These are phyloP conservation scores for Colletotrichum filicis DNA, from an alignment of 2,329 filamentous ascomycete species.

Conservation along the genomic window DNA sequence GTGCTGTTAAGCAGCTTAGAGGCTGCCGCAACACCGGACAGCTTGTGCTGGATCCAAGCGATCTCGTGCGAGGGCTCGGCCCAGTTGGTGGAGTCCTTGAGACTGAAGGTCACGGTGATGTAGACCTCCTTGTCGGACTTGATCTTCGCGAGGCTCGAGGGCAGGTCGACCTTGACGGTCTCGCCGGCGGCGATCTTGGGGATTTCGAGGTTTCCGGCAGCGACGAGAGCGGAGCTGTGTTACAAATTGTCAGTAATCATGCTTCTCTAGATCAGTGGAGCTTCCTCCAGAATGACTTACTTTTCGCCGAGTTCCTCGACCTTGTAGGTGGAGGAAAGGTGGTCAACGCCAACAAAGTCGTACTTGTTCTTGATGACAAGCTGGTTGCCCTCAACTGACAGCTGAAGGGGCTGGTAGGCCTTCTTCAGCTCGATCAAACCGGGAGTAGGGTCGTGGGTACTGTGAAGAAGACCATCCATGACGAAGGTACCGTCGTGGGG, in stretches of 20 bases:
- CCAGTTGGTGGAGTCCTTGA: slow-evolving; percentile 59
- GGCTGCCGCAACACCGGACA: slow-evolving; percentile 42
- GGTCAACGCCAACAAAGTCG: slow-evolving; percentile 57
- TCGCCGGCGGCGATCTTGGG: slow-evolving; percentile 53
- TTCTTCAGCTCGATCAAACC: slow-evolving; percentile 68
- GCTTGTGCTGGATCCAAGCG: slow-evolving; percentile 62
- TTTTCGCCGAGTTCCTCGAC: slow-evolving; percentile 53
- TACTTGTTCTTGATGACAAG: slow-evolving; percentile 55
- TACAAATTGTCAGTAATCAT: slow-evolving; percentile 18
- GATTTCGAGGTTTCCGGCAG: slow-evolving; percentile 51
- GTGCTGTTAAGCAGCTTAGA: slow-evolving; percentile 25
- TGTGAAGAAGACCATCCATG: slow-evolving; percentile 68
- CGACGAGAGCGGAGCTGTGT: slow-evolving; percentile 41
- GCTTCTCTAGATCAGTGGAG: neutral
- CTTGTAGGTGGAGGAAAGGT: slow-evolving; percentile 55
- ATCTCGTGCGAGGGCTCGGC: slow-evolving; percentile 63
- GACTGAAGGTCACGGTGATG: slow-evolving; percentile 56
- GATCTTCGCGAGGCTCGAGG: slow-evolving; percentile 40
- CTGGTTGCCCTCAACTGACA: slow-evolving; percentile 48
- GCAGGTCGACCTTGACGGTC: slow-evolving; percentile 46
- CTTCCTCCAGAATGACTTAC: slow-evolving; percentile 44
- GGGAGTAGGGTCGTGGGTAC: slow-evolving; percentile 65
- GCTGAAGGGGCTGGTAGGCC: slow-evolving; percentile 64
- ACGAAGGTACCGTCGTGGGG: slow-evolving; percentile 72
- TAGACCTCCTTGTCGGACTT: slow-evolving; percentile 52